Percentiles rank a stretch among this genome's conserved stretches.
Evolutionary conservation across 371 early-diverging fungal species (phyloP).

Genomic region (Dichotomocladium elegans): DNA sequence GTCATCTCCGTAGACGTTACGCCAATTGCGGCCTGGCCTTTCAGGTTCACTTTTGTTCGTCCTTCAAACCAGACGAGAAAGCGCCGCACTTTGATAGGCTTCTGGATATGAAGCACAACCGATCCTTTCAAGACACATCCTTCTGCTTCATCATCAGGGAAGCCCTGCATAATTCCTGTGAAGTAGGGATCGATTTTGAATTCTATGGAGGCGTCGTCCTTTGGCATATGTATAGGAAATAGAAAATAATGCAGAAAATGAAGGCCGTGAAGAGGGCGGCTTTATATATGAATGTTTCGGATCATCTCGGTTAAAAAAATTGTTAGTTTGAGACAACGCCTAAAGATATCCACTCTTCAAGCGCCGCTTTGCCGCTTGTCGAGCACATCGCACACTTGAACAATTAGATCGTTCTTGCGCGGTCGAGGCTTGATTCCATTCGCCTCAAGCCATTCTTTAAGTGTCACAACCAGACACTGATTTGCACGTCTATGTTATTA

Average conservation of each 20-base stretch:
- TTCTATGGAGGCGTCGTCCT: constrained; percentile 34
- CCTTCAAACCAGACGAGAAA: constrained; percentile 42
- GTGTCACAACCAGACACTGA: constrained; percentile 41
- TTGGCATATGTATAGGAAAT: constrained; percentile 5
- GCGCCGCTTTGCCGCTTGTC: background rate
- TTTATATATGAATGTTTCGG: constrained; percentile 5
- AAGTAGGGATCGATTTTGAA: constrained; percentile 37
- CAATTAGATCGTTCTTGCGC: constrained; percentile 51
- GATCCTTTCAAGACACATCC: constrained; percentile 40
- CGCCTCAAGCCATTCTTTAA: constrained; percentile 48
- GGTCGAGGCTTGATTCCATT: constrained; percentile 28
- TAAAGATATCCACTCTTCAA: background rate
- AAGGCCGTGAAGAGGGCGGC: background rate
- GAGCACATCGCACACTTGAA: constrained; percentile 25
- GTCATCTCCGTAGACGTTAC: constrained; percentile 27
- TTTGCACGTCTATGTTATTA: too few relatives aligned
- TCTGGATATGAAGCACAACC: constrained; percentile 26
- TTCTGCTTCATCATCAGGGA: constrained; percentile 44
- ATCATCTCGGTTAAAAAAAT: constrained; percentile 5
- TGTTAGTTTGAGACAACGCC: background rate
- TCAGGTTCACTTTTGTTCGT: constrained; percentile 35
- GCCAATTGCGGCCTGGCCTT: constrained; percentile 15
- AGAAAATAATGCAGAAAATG: background rate
- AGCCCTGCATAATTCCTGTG: constrained; percentile 40
- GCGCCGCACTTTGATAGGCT: constrained; percentile 38